Evolutionary conservation across 1,284 basidiomycete genomes (phyloP).

Genomic region (Rhodotorula sp.): DNA sequence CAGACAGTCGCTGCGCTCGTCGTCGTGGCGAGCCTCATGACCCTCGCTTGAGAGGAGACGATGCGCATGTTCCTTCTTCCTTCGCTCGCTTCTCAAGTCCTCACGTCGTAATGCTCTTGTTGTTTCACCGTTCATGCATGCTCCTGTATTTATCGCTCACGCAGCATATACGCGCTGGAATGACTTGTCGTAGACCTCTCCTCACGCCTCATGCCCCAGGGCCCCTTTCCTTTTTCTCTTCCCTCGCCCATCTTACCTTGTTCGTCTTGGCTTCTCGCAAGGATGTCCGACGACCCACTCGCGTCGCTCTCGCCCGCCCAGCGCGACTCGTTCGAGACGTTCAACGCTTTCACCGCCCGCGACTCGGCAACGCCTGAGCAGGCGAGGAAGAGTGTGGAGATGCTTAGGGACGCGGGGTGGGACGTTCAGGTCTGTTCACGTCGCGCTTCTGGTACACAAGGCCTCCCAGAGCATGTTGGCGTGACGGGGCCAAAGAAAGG

Average conservation of each 20-base stretch:
- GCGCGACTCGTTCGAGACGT: slow-evolving; percentile 52
- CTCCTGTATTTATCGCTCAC: too few relatives aligned
- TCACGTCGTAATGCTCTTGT: too few relatives aligned
- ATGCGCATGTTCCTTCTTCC: too few relatives aligned
- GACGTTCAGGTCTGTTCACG: slow-evolving; percentile 59
- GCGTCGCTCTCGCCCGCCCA: slow-evolving; percentile 52
- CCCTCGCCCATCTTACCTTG: not conserved
- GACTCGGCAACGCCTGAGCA: slow-evolving; percentile 56
- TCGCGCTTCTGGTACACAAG: not conserved
- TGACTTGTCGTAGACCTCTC: not conserved
- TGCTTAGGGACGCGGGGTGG: slow-evolving; percentile 65
- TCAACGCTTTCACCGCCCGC: slow-evolving; percentile 57
- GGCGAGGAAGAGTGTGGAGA: slow-evolving; percentile 57
- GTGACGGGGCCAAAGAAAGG: too few relatives aligned
- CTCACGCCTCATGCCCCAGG: too few relatives aligned
- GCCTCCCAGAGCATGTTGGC: not conserved
- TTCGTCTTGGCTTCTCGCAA: not conserved
- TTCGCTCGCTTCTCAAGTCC: too few relatives aligned
- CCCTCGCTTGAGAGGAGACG: too few relatives aligned
- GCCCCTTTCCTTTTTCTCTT: not conserved
- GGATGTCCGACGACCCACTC: slow-evolving; percentile 5
- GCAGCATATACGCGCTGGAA: too few relatives aligned
- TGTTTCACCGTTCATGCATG: too few relatives aligned
- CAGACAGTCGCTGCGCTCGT: too few relatives aligned
- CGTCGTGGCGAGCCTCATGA: too few relatives aligned